These are phyloP conservation scores for Periconia sp. DNA, from an alignment of 2,329 filamentous ascomycete species.

Conservation along the genomic window DNA sequence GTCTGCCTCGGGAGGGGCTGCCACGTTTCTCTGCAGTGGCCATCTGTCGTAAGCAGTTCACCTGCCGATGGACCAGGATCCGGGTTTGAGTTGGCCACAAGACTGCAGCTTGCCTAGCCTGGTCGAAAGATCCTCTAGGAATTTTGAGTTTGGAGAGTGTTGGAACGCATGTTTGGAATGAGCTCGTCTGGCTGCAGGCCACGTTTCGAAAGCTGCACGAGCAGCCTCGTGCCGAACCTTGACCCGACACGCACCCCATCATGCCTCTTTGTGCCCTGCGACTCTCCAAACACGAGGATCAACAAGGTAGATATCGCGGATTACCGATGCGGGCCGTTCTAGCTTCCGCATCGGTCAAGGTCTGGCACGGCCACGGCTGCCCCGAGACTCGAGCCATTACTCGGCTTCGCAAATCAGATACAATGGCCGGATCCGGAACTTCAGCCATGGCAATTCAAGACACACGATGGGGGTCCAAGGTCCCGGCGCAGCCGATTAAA, in stretches of 20 bases:
- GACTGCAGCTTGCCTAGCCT: background rate
- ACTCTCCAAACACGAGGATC: too few species aligned
- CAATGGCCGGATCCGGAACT: too few species aligned
- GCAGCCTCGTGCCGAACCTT: background rate
- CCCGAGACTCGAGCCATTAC: too few species aligned
- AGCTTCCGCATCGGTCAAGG: too few species aligned
- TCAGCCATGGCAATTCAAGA: too few species aligned
- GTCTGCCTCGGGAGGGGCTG: background rate
- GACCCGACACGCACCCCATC: too few species aligned
- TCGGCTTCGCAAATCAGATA: too few species aligned
- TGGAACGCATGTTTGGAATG: background rate
- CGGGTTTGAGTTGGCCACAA: background rate
- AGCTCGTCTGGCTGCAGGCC: background rate
- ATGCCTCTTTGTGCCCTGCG: too few species aligned
- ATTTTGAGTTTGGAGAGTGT: background rate
- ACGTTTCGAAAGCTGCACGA: background rate
- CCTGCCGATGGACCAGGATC: conserved; percentile 2
- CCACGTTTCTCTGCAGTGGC: background rate
- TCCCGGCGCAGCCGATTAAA: background rate
- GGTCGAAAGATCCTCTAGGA: background rate
- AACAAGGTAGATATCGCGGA: too few species aligned
- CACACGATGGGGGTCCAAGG: background rate
- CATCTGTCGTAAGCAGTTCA: background rate
- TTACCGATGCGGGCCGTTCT: too few species aligned
- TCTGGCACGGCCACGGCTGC: too few species aligned